A percentile compares a stretch with the other conserved stretches of the same genome.
These are phyloP conservation scores for Kurtzmaniella cleridarum DNA, from an alignment of 805 yeast genomes.

Conservation along the genomic window DNA sequence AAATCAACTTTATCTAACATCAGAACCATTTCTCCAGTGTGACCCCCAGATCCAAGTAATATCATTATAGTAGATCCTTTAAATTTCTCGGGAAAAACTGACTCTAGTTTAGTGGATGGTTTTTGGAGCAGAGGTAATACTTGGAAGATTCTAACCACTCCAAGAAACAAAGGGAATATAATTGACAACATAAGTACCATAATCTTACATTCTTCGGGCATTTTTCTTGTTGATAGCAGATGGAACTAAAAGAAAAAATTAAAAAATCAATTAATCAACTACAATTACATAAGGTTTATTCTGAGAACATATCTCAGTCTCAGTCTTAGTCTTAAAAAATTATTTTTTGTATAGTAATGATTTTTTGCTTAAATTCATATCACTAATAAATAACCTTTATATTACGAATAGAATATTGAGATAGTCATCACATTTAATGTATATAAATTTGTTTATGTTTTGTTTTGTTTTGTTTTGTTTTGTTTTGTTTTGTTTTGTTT, in stretches of 20 bases:
- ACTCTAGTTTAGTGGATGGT: background rate
- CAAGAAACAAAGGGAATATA: conserved; percentile 17
- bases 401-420: no score
- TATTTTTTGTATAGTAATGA: no score
- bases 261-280: background rate
- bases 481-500: no score
- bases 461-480: no score
- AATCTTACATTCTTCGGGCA: conserved; percentile 6
- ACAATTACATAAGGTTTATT: no score
- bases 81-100: conserved; percentile 4
- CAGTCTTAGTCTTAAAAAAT: no score
- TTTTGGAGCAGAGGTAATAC: conserved; percentile 19
- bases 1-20: conserved; percentile 42
- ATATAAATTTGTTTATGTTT: no score
- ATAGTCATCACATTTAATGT: no score
- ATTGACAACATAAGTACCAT: conserved; percentile 10
- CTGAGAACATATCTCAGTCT: no score
- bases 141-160: conserved; percentile 16
- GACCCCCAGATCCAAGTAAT: conserved; percentile 94
- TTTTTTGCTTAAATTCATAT: no score
- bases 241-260: no score
- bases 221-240: conserved; percentile 4
- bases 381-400: no score
- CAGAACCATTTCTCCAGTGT: conserved; percentile 92
- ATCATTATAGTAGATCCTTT: conserved; percentile 40